A percentile compares a stretch with the other conserved stretches of the same genome.
Evolutionary conservation across 2,329 filamentous ascomycete genomes (phyloP).

Genomic region (Cladosporium colombiae): DNA sequence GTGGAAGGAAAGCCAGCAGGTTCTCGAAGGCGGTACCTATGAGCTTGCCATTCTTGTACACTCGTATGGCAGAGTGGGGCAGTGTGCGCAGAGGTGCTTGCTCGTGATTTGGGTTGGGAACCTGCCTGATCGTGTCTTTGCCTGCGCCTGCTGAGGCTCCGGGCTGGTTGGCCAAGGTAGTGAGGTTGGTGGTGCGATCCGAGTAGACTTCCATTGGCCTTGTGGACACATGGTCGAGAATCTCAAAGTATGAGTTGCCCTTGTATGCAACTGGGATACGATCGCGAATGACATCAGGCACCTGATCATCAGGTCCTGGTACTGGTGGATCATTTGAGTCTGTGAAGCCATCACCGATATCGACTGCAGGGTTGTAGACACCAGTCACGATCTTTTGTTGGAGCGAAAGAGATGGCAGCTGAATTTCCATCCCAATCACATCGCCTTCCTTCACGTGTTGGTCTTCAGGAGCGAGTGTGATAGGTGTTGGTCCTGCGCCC

Average conservation of each 20-base stretch:
- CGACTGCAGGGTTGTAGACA: constrained; percentile 82
- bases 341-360: constrained; percentile 61
- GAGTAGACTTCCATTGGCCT: constrained; percentile 77
- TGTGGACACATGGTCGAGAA: constrained; percentile 81
- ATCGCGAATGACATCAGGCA: constrained; percentile 83
- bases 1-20: constrained; percentile 86
- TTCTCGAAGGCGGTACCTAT: constrained; percentile 88
- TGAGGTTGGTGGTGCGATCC: constrained; percentile 49
- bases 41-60: constrained; percentile 88
- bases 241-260: constrained; percentile 89
- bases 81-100: constrained; percentile 78
- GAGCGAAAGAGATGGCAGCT: constrained; percentile 78
- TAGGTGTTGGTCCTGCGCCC: constrained; percentile 54
- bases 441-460: constrained; percentile 86
- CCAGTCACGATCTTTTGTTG: constrained; percentile 88
- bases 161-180: constrained; percentile 63
- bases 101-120: constrained; percentile 72
- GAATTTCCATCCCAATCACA: constrained; percentile 90
- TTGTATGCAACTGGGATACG: constrained; percentile 94
- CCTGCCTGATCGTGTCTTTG: constrained; percentile 52
- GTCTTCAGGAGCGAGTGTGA: constrained; percentile 45
- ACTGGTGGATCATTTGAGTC: constrained; percentile 28
- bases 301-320: constrained; percentile 50
- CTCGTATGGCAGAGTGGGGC: constrained; percentile 79
- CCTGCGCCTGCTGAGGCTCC: constrained; percentile 36